phyloP scores from a whole-genome alignment of 176 grass and related monocot species.

The Eleusine coracana region DNA sequence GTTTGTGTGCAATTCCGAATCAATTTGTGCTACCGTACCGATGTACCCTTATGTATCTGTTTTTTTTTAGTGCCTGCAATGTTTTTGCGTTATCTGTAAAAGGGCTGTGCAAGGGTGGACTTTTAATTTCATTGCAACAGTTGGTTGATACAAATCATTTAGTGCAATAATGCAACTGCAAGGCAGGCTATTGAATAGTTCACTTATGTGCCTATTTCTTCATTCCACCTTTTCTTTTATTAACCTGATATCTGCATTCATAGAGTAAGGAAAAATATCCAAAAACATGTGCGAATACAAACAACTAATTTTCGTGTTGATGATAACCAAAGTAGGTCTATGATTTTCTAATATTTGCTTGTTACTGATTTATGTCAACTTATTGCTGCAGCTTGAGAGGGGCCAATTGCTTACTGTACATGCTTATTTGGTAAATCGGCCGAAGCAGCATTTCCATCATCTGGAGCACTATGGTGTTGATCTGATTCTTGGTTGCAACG shows the following conservation, averaged over 20 bases:
- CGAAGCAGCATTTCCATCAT: conserved; percentile 93
- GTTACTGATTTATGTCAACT: conserved; percentile 12
- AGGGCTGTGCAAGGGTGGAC: not conserved
- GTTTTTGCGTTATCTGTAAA: not conserved
- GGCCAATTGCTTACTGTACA: conserved; percentile 73
- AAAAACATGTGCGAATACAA: too few relatives aligned
- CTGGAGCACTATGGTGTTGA: conserved; percentile 70
- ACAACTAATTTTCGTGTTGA: conserved; percentile 1
- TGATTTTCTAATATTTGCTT: conserved; percentile 11
- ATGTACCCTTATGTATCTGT: not conserved
- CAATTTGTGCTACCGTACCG: not conserved
- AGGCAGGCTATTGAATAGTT: conserved; percentile 19
- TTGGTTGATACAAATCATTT: not conserved
- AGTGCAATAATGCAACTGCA: conserved; percentile 33
- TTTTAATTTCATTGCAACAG: conserved; percentile 8
- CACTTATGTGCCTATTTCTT: not conserved
- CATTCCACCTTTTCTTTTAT: not conserved
- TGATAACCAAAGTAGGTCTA: not conserved
- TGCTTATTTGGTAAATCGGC: conserved; percentile 73
- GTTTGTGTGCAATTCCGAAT: not conserved
- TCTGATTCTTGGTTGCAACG: conserved; percentile 91
- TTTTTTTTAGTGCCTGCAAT: not conserved
- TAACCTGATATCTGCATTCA: too few relatives aligned
- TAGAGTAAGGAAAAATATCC: too few relatives aligned
- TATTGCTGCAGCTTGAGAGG: conserved; percentile 72